Evolutionary conservation across 495 filamentous ascomycete species (phyloP).

Genomic region (Penicillium canescens): DNA sequence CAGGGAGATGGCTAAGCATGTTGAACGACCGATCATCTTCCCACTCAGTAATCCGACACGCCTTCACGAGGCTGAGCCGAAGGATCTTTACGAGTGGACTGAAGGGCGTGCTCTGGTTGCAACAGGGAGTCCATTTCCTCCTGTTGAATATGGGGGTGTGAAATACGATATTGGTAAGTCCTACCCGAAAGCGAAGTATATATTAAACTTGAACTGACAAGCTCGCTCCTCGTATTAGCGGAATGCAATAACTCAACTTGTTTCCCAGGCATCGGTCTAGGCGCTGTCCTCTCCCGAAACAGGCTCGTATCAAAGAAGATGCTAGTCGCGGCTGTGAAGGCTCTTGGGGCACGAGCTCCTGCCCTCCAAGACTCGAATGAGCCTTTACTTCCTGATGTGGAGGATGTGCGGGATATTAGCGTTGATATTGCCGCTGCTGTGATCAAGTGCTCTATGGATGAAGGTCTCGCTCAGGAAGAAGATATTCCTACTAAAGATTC

Average conservation of each 20-base stretch:
- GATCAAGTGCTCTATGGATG: slow-evolving; percentile 68
- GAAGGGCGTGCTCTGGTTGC: slow-evolving; percentile 77
- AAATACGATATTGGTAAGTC: slow-evolving; percentile 62
- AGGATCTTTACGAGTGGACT: slow-evolving; percentile 79
- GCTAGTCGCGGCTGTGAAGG: slow-evolving; percentile 76
- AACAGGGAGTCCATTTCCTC: slow-evolving; percentile 81
- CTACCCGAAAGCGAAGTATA: not conserved
- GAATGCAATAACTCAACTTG: slow-evolving; percentile 92
- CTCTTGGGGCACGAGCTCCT: slow-evolving; percentile 69
- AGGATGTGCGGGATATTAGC: slow-evolving; percentile 71
- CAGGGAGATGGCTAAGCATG: slow-evolving; percentile 75
- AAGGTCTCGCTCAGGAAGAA: slow-evolving; percentile 60
- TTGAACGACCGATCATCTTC: slow-evolving; percentile 76
- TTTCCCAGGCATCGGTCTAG: slow-evolving; percentile 85
- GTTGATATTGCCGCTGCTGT: slow-evolving; percentile 77
- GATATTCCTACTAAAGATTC: slow-evolving; percentile 44
- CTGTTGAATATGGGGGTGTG: slow-evolving; percentile 66
- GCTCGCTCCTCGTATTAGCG: slow-evolving; percentile 39
- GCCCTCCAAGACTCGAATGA: slow-evolving; percentile 58
- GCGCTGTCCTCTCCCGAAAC: slow-evolving; percentile 67
- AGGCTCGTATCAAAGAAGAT: slow-evolving; percentile 70
- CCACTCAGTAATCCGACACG: slow-evolving; percentile 85
- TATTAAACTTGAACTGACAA: not conserved
- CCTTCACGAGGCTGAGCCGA: slow-evolving; percentile 78
- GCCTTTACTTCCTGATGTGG: slow-evolving; percentile 74